These are phyloP conservation scores for Monosporozyma aquatica DNA, from an alignment of 805 yeast genomes.

Conservation along the genomic window DNA sequence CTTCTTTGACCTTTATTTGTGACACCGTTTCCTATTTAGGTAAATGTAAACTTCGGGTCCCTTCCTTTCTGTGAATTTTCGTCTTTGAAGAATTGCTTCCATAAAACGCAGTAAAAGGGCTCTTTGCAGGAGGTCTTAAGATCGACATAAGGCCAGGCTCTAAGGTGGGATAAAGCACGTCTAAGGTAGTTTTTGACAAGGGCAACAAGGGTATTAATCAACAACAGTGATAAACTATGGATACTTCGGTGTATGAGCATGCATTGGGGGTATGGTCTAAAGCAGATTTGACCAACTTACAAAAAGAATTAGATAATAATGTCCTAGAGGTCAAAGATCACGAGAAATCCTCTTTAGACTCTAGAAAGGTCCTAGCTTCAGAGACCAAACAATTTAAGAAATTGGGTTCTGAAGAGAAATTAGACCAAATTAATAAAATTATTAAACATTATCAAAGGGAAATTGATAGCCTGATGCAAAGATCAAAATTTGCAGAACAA, in stretches of 20 bases:
- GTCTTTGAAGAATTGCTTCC: not conserved
- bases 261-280: slow-evolving; percentile 72
- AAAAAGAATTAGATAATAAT: slow-evolving; percentile 62
- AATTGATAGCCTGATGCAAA: slow-evolving; percentile 70
- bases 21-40: not conserved
- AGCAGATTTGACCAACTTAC: slow-evolving; percentile 61
- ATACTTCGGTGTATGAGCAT: slow-evolving; percentile 28
- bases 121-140: too few relatives aligned
- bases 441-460: slow-evolving; percentile 77
- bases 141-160: too few relatives aligned
- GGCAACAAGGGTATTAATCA: too few relatives aligned
- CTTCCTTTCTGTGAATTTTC: not conserved
- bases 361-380: slow-evolving; percentile 68
- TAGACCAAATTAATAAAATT: slow-evolving; percentile 38
- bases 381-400: slow-evolving; percentile 78
- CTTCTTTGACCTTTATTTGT: not conserved
- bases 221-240: slow-evolving; percentile 20
- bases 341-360: slow-evolving; percentile 57
- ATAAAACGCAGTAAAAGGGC: too few relatives aligned
- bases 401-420: slow-evolving; percentile 55
- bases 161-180: too few relatives aligned
- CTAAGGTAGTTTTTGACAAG: too few relatives aligned
- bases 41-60: not conserved
- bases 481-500: slow-evolving; percentile 66
- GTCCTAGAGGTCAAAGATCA: slow-evolving; percentile 63